Percentiles rank a stretch among this genome's conserved stretches.
Conservation (phyloP, 1,284 basidiomycete genomes). For the Hemileia vastatrix region DNA sequence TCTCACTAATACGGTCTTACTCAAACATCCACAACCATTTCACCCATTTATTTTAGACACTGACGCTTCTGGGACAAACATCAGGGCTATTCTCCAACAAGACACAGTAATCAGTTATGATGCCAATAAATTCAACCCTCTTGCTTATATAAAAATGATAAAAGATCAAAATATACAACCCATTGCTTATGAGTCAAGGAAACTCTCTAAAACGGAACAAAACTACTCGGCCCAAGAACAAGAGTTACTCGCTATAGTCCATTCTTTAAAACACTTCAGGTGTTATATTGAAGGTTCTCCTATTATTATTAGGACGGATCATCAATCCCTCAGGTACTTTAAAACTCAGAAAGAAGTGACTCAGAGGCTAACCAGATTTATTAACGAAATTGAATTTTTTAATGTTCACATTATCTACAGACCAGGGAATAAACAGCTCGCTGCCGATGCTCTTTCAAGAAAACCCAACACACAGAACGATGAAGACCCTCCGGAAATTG, state of each 20-base stretch:
- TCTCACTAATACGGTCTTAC: not conserved
- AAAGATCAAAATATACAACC: not conserved
- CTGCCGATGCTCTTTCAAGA: not conserved
- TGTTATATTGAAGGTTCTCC: conserved; percentile 3
- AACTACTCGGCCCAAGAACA: conserved; percentile 1
- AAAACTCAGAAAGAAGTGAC: conserved; percentile 6
- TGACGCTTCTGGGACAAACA: conserved; percentile 1
- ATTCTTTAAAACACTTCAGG: conserved; percentile 1
- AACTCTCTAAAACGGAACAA: conserved; percentile 8
- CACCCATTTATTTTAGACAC: not conserved
- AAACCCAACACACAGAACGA: not conserved
- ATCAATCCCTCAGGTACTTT: conserved; percentile 5
- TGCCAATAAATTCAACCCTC: not conserved
- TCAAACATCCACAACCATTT: conserved; percentile 9
- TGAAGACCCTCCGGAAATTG: not conserved
- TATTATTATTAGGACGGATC: not conserved
- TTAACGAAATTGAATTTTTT: conserved; percentile 5
- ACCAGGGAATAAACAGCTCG: conserved; percentile 6
- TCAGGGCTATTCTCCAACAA: conserved; percentile 12
- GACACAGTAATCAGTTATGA: not conserved
- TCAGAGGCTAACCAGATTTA: not conserved
- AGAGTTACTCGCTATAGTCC: conserved; percentile 3
- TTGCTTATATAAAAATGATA: not conserved
- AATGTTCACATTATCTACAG: not conserved
- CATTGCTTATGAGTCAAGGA: conserved; percentile 2